A percentile compares a stretch with the other conserved stretches of the same genome.
These are phyloP conservation scores for Periconia digitata DNA, from an alignment of 2,329 filamentous ascomycete genomes.

Conservation along the genomic window DNA sequence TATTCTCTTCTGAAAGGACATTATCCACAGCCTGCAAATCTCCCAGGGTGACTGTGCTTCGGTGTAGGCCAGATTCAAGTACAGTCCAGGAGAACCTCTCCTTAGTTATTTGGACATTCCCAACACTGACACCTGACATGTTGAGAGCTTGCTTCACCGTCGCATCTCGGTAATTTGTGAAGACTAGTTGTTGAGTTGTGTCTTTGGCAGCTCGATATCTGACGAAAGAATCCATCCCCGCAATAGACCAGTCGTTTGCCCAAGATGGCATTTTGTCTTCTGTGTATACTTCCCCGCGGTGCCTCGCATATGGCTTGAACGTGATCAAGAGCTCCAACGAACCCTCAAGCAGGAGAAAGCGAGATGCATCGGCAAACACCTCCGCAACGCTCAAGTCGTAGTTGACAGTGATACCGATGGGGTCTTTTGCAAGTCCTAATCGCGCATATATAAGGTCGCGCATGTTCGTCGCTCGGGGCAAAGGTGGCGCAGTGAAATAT, in stretches of 20 bases:
- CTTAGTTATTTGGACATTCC: neutral
- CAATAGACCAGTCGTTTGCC: conserved; percentile 3
- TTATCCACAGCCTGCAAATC: neutral
- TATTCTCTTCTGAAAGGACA: neutral
- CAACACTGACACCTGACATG: conserved; percentile 1
- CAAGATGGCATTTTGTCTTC: conserved; percentile 1
- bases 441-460: conserved; percentile 2
- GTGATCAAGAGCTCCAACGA: conserved; percentile 1
- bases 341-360: neutral
- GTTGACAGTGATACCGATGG: neutral
- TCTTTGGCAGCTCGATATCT: neutral
- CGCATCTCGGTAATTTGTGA: neutral
- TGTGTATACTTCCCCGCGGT: neutral
- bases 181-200: conserved; percentile 1
- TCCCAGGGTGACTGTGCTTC: neutral
- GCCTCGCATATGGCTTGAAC: conserved; percentile 1
- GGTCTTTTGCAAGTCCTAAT: neutral
- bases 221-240: neutral
- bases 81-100: conserved; percentile 1
- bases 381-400: conserved; percentile 1
- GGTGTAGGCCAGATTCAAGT: neutral
- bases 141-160: neutral
- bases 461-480: neutral
- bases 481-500: conserved; percentile 2
- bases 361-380: neutral